Conservation (phyloP, 345 rosid species). For the Salix suchowensis region DNA sequence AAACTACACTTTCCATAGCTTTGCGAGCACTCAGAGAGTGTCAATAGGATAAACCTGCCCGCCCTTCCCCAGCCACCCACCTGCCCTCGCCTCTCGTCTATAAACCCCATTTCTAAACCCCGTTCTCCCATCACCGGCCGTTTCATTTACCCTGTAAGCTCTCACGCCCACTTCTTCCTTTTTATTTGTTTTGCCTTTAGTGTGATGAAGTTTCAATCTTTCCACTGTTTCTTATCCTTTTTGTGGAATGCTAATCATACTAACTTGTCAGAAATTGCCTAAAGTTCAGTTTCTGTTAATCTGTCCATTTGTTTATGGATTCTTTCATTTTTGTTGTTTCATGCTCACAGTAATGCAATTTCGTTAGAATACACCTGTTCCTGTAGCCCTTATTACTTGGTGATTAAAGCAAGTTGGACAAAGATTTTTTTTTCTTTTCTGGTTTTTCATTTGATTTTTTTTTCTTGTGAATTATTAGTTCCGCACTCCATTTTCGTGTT, state of each 20-base stretch:
- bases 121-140: neutral
- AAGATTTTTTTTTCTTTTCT: neutral
- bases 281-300: neutral
- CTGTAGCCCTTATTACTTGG: neutral
- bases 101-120: constrained; percentile 1
- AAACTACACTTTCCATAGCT: neutral
- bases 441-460: neutral
- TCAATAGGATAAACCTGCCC: neutral
- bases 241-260: neutral
- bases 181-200: neutral
- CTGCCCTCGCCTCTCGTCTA: neutral
- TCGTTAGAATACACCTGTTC: neutral
- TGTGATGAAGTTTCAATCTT: neutral
- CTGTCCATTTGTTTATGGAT: neutral
- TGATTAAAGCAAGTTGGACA: neutral
- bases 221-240: neutral
- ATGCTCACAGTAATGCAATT: neutral
- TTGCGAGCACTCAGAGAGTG: neutral
- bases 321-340: neutral
- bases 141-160: neutral
- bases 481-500: neutral
- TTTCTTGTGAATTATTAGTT: neutral
- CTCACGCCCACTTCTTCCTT: neutral
- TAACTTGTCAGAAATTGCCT: neutral
- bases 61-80: neutral